Base-by-base conservation (phyloP, 495 filamentous ascomycete species). In the Cercophora scortea region DNA sequence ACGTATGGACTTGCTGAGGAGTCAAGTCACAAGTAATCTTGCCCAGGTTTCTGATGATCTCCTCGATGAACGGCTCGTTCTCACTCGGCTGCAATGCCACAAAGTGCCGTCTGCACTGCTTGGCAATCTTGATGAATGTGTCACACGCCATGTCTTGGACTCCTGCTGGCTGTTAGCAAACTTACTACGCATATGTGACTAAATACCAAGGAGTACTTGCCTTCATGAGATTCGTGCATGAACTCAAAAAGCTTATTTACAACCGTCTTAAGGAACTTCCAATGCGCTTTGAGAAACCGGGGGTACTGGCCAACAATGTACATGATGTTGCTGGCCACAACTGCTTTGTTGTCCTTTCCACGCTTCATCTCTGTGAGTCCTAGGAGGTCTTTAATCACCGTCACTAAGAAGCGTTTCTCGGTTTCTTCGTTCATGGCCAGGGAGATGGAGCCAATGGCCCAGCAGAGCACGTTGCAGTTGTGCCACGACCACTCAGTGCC, bases 71-170 rank as follows among this genome's bases (percentile, higher is more conserved):
- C 0, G 93, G 86, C 66, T 97, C 93, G 50, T 67, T 85, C 74
- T 99, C 93, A 51, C 91, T 92, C 6, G 94, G 89, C 61, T 99
- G 93, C 18, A 95, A 71, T 0, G 90, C 92, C 45, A 99, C 93
- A 63, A 99, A 99, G 69, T 99, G 94, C 44, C 93, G 83, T 61
- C 89, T 86, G 75, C 93, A 99, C 70, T 96, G 95, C 67, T 93
- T 93, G 41, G 93, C 94, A 56, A 99, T 99, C 75, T 99, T 99
- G 74, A 99, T 99, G 66, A 99, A 99, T 0, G 93, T 99, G 72
- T 99, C 93, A 60, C 93, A 99, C 57, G 93, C 93, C 93, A 99
- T 99, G 65, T 99, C 93, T 73, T 99, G 93, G 45, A 99, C 93
- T 73, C 90, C 86, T 90, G 38, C 17, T 9, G 36, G 41, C 7